Evolutionary conservation across 2,329 filamentous ascomycete genomes (phyloP), one percentile per base, ranked within the genome.

Genomic region (Trematosphaeria pertusa): DNA sequence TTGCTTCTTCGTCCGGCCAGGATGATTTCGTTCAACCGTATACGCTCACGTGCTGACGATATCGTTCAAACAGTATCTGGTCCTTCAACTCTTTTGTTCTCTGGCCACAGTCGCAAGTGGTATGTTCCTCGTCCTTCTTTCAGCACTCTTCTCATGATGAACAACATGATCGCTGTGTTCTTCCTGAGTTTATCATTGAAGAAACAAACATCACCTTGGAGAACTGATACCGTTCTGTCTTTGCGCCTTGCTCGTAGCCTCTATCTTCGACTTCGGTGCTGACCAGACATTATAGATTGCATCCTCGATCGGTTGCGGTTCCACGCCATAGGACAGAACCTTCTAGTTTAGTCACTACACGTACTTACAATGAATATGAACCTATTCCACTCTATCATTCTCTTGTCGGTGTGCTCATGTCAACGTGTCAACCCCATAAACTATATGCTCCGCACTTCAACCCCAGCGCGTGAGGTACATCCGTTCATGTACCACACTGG

Each of bases 181-280:
- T 84, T 83, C 73, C 82, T 70, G 81, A 84, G 79, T 74, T 60
- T 66, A 66, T 73, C 75, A 61, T 80, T 85, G 82, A 82, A 74
- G 81, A 84, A 75, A 80, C 67, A 78, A 69, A 72, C 43, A 79
- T 83, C 81, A 85, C 80, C 80, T 85, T 85, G 82, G 82, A 85
- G 82, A 85, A 77, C 82, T 85, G 82, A 85, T 63, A 51, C 37
- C 32, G 17, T 14, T 36, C 14, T 22, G 14, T 18, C 14, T 20
- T 19, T 36, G 22, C 28, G 24, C 12, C 24, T 28, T 28, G 24
- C 24, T 28, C 24, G 8, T 28, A 12, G 24, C 24, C n/a, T n/a
- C n/a, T n/a, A n/a, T n/a, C n/a, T n/a, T n/a, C n/a, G n/a, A n/a
- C n/a, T n/a, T n/a, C n/a, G n/a, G n/a, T n/a, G n/a, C n/a, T n/a